Base-by-base conservation (phyloP, 768 basidiomycete species). In the Dendrothele bispora region DNA sequence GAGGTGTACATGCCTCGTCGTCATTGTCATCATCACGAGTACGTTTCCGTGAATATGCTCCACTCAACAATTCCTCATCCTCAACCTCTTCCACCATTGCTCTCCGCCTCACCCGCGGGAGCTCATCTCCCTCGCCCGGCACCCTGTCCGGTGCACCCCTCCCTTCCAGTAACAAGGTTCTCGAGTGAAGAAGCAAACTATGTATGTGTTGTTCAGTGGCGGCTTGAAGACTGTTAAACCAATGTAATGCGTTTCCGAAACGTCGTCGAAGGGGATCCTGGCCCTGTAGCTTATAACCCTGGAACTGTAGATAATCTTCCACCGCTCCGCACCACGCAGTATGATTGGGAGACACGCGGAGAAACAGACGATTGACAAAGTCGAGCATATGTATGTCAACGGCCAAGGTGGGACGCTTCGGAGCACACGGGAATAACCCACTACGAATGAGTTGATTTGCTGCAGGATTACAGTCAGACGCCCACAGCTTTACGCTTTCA, bases 201-300 rank as follows among this genome's bases (percentile, higher is more conserved):
- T 8, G 46, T 22, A n/a, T 18, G 2, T 1, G 4, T 34, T 6
- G 18, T 30, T n/a, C n/a, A 1, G 29, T 48, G 4, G 28, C 21
- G 18, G 54, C 25, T 5, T 28, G 30, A 1, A 57, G 48, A 2
- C 39, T 39, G 39, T 17, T 18, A 35, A 47, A 57, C 56, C 56
- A 58, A 29, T 49, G 48, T n/a, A 58, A 46, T 11, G 46, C 54
- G 43, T 58, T 58, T 27, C 52, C 46, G 41, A 58, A 58, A 18
- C 46, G 45, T n/a, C 24, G 14, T 26, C 43, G 12, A 4, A 57
- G 40, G 36, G 26, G 39, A 25, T 54, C 51, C 56, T 57, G 29
- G 7, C 21, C n/a, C n/a, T 14, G 39, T 21, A 55, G 28, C 32
- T 46, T 44, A 24, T 54, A 55, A 7, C 43, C 40, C 36, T 46